phyloP scores from a whole-genome alignment of 441 rosid genomes.

The Omphalea diandra region DNA sequence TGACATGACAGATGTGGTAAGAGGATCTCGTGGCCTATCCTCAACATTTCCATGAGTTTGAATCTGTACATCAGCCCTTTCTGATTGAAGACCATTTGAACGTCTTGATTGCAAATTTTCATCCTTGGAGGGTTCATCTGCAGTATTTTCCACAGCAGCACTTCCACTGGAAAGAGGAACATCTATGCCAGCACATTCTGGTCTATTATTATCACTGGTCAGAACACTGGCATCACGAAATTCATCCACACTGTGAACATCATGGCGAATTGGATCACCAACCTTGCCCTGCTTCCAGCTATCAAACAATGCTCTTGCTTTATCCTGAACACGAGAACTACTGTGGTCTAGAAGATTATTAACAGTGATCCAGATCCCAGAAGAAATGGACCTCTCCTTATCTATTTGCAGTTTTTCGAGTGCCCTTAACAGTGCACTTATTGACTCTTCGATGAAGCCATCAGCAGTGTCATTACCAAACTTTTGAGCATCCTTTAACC shows the following conservation, averaged over 20 bases:
- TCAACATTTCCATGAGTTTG: slow-evolving; percentile 33
- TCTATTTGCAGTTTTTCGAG: slow-evolving; percentile 74
- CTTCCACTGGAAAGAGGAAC: slow-evolving; percentile 38
- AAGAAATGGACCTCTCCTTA: slow-evolving; percentile 60
- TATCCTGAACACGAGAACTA: slow-evolving; percentile 63
- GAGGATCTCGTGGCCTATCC: slow-evolving; percentile 40
- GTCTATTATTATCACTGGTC: slow-evolving; percentile 27
- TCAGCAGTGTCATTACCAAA: slow-evolving; percentile 46
- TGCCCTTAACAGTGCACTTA: slow-evolving; percentile 67
- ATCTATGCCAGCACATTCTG: slow-evolving; percentile 37
- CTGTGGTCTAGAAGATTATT: slow-evolving; percentile 66
- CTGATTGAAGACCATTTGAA: slow-evolving; percentile 40
- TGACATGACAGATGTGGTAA: slow-evolving; percentile 32
- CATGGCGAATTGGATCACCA: slow-evolving; percentile 33
- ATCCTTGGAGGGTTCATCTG: slow-evolving; percentile 35
- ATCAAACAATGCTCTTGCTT: slow-evolving; percentile 61
- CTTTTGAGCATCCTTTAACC: slow-evolving; percentile 73
- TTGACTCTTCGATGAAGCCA: slow-evolving; percentile 66
- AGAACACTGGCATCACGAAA: slow-evolving; percentile 24
- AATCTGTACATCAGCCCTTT: slow-evolving; percentile 34
- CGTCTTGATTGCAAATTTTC: slow-evolving; percentile 33
- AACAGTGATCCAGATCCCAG: slow-evolving; percentile 76
- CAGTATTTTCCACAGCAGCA: slow-evolving; percentile 35
- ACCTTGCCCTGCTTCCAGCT: slow-evolving; percentile 55
- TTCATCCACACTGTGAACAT: slow-evolving; percentile 38